These are phyloP conservation scores for Neurospora crassa DNA, from an alignment of 2,329 filamentous ascomycete species.

Conservation along the genomic window DNA sequence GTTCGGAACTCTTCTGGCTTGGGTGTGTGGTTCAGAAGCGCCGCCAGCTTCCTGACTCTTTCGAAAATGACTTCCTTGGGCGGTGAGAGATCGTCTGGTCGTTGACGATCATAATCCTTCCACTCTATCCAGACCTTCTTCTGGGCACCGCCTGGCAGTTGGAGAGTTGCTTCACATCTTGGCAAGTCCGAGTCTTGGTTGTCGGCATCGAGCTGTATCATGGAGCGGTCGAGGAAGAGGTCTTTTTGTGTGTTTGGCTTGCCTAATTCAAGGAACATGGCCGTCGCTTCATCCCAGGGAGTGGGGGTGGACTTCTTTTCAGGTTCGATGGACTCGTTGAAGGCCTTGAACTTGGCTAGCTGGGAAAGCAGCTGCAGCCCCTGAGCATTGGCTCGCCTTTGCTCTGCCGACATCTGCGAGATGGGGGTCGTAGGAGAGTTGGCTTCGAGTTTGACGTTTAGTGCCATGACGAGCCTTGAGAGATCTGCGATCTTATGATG, in stretches of 20 bases:
- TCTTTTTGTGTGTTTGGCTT: constrained; percentile 23
- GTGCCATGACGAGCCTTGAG: constrained; percentile 34
- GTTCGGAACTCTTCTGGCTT: constrained; percentile 40
- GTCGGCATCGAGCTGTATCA: constrained; percentile 24
- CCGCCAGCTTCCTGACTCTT: constrained; percentile 36
- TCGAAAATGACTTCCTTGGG: constrained; percentile 33
- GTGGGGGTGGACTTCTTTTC: constrained; percentile 13
- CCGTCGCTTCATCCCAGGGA: constrained; percentile 27
- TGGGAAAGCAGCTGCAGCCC: constrained; percentile 31
- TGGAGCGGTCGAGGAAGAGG: constrained; percentile 26
- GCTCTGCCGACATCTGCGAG: constrained; percentile 24
- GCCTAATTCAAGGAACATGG: constrained; percentile 30
- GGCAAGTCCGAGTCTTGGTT: constrained; percentile 25
- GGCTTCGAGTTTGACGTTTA: constrained; percentile 33
- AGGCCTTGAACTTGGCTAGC: constrained; percentile 41
- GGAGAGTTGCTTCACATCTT: constrained; percentile 31
- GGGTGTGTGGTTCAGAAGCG: constrained; percentile 35
- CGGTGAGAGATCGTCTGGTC: constrained; percentile 25
- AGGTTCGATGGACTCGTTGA: constrained; percentile 37
- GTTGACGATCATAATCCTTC: constrained; percentile 36
- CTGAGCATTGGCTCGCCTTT: constrained; percentile 29
- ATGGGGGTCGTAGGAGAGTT: constrained; percentile 7
- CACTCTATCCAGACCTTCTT: constrained; percentile 40
- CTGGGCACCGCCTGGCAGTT: constrained; percentile 21
- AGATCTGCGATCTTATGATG: constrained; percentile 37